phyloP scores from a whole-genome alignment of 148 eudicot genomes.

The Simmondsia chinensis region DNA sequence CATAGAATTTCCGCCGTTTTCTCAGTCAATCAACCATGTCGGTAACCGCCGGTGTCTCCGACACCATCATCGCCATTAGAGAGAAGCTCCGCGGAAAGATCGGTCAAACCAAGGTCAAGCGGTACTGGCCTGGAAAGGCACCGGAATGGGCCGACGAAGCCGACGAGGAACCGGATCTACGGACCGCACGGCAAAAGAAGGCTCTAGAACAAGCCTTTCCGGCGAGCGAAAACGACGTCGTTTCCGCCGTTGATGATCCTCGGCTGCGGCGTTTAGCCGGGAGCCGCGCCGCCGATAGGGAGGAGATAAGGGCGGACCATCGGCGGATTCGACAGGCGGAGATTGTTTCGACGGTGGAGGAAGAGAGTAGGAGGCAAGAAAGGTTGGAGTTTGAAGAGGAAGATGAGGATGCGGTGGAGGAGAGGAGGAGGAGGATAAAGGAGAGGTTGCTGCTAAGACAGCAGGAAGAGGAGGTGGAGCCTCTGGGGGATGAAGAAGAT shows the following conservation, averaged over 20 bases:
- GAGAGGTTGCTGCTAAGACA: conserved; percentile 34
- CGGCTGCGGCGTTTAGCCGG: conserved; percentile 63
- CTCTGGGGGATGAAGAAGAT: conserved; percentile 37
- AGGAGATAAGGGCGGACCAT: conserved; percentile 57
- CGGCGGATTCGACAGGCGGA: conserved; percentile 66
- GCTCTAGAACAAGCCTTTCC: conserved; percentile 55
- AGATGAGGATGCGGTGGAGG: conserved; percentile 63
- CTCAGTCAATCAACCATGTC: conserved; percentile 56
- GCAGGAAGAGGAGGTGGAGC: conserved; percentile 38
- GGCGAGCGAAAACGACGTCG: conserved; percentile 12
- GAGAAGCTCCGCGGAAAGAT: conserved; percentile 84
- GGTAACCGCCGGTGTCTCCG: conserved; percentile 82
- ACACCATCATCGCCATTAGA: conserved; percentile 58
- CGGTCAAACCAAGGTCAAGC: conserved; percentile 79
- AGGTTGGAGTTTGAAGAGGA: conserved; percentile 43
- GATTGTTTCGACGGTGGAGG: conserved; percentile 49
- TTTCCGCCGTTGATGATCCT: conserved; percentile 35
- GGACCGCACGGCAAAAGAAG: conserved; percentile 18
- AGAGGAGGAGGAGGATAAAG: conserved; percentile 47
- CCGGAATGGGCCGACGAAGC: conserved; percentile 80
- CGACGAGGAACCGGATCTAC: conserved; percentile 51
- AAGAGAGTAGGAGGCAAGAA: conserved; percentile 38
- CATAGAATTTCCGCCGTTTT: too few relatives aligned
- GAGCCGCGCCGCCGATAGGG: conserved; percentile 36
- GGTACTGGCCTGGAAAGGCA: conserved; percentile 81